Base-by-base conservation (phyloP, 768 basidiomycete species). In the Plicaturopsis crispa region DNA sequence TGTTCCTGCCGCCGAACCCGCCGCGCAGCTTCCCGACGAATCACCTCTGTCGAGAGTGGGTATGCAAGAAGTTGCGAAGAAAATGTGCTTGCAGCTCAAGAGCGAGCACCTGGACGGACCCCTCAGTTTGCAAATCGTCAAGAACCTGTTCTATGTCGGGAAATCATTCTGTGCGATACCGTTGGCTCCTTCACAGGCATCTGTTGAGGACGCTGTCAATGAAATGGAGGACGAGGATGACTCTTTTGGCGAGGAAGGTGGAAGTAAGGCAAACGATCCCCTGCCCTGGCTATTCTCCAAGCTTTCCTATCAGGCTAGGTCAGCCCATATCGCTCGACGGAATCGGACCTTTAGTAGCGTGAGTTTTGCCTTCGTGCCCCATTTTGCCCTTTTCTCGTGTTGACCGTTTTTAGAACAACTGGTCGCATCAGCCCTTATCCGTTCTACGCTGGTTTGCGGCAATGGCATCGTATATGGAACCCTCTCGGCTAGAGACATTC, bases 281-380 rank as follows among this genome's bases (percentile, higher is more conserved):
- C 64, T 97, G 2, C 75, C 87, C 0, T 98, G 94, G 92, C 60
- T 99, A 23, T 97, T 98, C 68, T 92, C 91, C 17, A 86, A 86
- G 52, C 65, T 98, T 14, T 97, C 94, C 0, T 93, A 86, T 57
- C 84, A 92, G 52, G 74, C 82, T 7, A 75, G 78, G 23, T 81
- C 83, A 4, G 80, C 83, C 4, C 77, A 84, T 50, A 81, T 88
- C 40, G 70, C 72, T 5, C 72, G 85, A 35, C 66, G 80, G 19
- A 84, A 74, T 47, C 70, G 67, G 40, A 59, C 72, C 5, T 55
- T 55, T 11, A 58, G 57, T 16, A 53, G 55, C 34, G 82, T 81
- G 52, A 38, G 73, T 55, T 10, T 16, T 37, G 22, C 12, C 18
- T 39, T 39, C 14, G 34, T 38, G 38, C 18, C 6, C 38, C 13